phyloP scores from a whole-genome alignment of 2,329 filamentous ascomycete genomes.

The Penicillium sp. region DNA sequence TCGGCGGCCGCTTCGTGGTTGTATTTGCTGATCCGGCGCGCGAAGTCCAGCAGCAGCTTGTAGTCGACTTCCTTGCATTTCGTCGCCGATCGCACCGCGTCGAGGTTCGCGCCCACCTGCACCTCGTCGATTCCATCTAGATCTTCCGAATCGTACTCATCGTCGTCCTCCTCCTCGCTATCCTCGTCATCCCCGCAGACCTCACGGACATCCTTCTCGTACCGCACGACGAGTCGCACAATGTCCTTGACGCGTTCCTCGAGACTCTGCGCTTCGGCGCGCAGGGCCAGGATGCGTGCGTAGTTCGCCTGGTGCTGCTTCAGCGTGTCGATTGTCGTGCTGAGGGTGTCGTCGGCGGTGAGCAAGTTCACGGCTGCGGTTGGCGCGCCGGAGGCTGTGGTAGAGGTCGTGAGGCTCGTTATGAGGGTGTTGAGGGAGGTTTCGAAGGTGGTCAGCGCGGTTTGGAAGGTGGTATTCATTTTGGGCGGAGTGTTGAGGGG shows the following conservation, averaged over 20 bases:
- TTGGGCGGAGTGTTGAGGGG: slow-evolving; percentile 15
- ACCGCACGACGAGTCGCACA: slow-evolving; percentile 44
- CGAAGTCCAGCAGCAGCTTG: slow-evolving; percentile 49
- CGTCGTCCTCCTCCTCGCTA: slow-evolving; percentile 32
- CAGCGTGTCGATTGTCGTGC: slow-evolving; percentile 47
- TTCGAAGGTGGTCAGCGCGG: slow-evolving; percentile 47
- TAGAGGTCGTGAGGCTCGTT: slow-evolving; percentile 48
- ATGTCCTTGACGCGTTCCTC: slow-evolving; percentile 49
- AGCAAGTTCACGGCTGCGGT: slow-evolving; percentile 46
- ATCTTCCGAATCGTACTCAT: slow-evolving; percentile 30
- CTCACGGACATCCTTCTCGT: slow-evolving; percentile 46
- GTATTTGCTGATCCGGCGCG: slow-evolving; percentile 53
- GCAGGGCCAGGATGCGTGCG: slow-evolving; percentile 45
- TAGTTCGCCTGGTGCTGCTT: slow-evolving; percentile 52
- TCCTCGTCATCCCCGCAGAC: slow-evolving; percentile 40
- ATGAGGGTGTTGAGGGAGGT: slow-evolving; percentile 49
- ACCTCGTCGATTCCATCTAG: background rate
- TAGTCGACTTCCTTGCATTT: slow-evolving; percentile 49
- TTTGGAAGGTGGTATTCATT: slow-evolving; percentile 48
- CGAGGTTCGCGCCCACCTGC: background rate
- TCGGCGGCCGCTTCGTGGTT: slow-evolving; percentile 51
- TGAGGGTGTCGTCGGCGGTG: slow-evolving; percentile 48
- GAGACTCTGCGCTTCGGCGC: slow-evolving; percentile 44
- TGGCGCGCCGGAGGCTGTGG: slow-evolving; percentile 49
- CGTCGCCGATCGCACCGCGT: slow-evolving; percentile 11